These are phyloP conservation scores for Euryodendron excelsum DNA, from an alignment of 148 eudicot genomes.

Conservation along the genomic window DNA sequence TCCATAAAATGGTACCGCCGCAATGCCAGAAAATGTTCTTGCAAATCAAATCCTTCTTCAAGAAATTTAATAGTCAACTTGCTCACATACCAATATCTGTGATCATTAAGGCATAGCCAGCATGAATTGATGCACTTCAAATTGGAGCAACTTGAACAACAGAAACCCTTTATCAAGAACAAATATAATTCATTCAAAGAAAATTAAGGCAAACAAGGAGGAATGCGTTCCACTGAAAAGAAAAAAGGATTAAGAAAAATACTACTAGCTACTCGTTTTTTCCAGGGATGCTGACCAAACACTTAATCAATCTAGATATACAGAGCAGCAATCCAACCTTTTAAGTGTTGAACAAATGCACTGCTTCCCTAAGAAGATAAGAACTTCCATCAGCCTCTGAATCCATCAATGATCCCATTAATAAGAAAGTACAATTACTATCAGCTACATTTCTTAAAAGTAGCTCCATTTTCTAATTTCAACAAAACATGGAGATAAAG, in stretches of 20 bases:
- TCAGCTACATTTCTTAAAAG: too few species aligned
- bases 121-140: slow-evolving; percentile 1
- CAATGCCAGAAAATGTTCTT: slow-evolving; percentile 76
- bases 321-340: background rate
- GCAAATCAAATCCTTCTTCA: slow-evolving; percentile 78
- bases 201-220: background rate
- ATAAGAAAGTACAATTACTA: too few species aligned
- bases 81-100: slow-evolving; percentile 82
- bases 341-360: background rate
- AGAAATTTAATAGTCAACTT: slow-evolving; percentile 80
- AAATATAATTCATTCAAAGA: background rate
- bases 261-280: background rate
- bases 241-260: background rate
- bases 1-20: slow-evolving; percentile 92
- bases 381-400: background rate
- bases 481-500: too few species aligned
- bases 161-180: background rate
- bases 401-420: background rate
- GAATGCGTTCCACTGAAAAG: background rate
- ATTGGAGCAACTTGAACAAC: background rate
- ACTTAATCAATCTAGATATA: background rate
- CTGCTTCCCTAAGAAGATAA: background rate
- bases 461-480: too few species aligned
- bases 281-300: background rate
- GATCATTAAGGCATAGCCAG: slow-evolving; percentile 27